A percentile compares a stretch with the other conserved stretches of the same genome.
These are phyloP conservation scores for Trichoderma afroharzianum DNA, from an alignment of 2,329 filamentous ascomycete species.

Conservation along the genomic window DNA sequence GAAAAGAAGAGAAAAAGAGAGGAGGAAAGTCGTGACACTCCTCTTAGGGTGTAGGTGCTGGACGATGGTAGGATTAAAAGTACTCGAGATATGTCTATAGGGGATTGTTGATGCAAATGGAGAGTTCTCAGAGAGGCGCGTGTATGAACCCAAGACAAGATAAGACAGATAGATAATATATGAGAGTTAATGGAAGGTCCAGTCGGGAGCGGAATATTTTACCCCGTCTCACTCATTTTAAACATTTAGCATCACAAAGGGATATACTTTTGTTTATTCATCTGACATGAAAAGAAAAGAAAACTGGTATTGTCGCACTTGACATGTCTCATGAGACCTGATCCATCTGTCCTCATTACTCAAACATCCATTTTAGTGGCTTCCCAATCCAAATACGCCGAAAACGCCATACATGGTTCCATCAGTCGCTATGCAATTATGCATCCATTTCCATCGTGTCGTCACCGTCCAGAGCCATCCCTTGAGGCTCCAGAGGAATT, in stretches of 20 bases:
- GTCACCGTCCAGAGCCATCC: constrained; percentile 64
- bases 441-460: constrained; percentile 82
- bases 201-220: neutral
- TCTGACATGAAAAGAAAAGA: neutral
- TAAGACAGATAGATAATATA: neutral
- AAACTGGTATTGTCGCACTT: neutral
- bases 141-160: neutral
- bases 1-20: neutral
- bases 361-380: constrained; percentile 1
- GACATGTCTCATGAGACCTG: neutral
- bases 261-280: neutral
- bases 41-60: neutral
- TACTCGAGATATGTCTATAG: neutral
- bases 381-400: constrained; percentile 15
- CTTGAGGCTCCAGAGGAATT: constrained; percentile 58
- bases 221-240: neutral
- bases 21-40: neutral
- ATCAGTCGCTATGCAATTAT: constrained; percentile 21
- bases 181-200: neutral
- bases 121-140: neutral
- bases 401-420: constrained; percentile 24
- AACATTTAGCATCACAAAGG: neutral
- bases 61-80: neutral
- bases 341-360: neutral
- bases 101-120: neutral